Conservation (phyloP, 495 filamentous ascomycete species). For the Aspergillus haitiensis region DNA sequence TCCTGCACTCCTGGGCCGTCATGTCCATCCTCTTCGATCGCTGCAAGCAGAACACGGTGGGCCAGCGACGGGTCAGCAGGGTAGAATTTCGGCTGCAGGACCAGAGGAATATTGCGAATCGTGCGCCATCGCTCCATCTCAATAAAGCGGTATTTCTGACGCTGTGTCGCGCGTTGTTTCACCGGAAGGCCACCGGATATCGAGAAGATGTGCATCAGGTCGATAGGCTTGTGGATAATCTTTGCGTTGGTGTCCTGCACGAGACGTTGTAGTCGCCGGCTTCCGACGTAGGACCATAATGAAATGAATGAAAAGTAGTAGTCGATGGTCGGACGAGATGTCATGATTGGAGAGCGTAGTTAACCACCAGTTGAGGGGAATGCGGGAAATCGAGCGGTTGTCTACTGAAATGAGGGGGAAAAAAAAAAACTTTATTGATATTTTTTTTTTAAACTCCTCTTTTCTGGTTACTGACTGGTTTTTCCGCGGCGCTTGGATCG, state of each 20-base stretch:
- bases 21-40: constrained; percentile 14
- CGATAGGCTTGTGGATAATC: constrained; percentile 13
- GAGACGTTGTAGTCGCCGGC: constrained; percentile 11
- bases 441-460: too few species aligned
- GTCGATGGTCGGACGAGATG: constrained; percentile 11
- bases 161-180: constrained; percentile 14
- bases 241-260: constrained; percentile 2
- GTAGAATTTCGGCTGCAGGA: constrained; percentile 22
- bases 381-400: too few species aligned
- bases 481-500: too few species aligned
- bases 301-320: constrained; percentile 20
- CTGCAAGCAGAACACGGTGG: constrained; percentile 23
- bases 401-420: too few species aligned
- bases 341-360: background rate
- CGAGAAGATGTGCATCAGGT: constrained; percentile 16
- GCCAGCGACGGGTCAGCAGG: constrained; percentile 24
- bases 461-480: too few species aligned
- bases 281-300: constrained; percentile 19
- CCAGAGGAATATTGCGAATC: constrained; percentile 21
- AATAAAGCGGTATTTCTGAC: constrained; percentile 13
- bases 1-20: constrained; percentile 7
- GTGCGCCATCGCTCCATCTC: constrained; percentile 24
- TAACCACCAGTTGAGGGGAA: too few species aligned
- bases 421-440: too few species aligned
- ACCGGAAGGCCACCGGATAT: constrained; percentile 15